phyloP scores from a whole-genome alignment of 164 flowering plant genomes.

The Vitis rupestris region DNA sequence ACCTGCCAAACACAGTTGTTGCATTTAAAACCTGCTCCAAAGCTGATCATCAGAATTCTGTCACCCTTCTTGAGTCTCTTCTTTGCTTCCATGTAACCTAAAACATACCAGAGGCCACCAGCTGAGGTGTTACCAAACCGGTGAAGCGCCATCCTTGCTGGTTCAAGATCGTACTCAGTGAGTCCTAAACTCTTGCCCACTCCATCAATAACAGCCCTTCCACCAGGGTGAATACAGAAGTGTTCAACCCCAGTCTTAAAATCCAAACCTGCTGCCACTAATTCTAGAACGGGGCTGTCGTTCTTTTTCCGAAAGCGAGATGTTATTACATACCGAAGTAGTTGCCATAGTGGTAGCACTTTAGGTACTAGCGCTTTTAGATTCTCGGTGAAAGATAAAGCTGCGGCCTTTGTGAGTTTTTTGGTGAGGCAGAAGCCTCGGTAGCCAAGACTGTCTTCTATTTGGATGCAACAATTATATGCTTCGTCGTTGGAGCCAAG shows the following conservation, averaged over 20 bases:
- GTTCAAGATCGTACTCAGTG: slow-evolving; percentile 51
- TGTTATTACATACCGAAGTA: slow-evolving; percentile 31
- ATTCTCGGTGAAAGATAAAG: slow-evolving; percentile 41
- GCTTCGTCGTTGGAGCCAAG: slow-evolving; percentile 54
- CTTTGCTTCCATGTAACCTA: slow-evolving; percentile 78
- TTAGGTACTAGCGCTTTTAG: slow-evolving; percentile 41
- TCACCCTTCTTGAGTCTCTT: neutral
- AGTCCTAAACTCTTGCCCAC: slow-evolving; percentile 45
- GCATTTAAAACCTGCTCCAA: neutral
- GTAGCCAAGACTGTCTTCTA: slow-evolving; percentile 43
- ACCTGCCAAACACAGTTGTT: slow-evolving; percentile 1
- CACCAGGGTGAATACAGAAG: slow-evolving; percentile 63
- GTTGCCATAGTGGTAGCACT: slow-evolving; percentile 43
- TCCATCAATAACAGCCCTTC: slow-evolving; percentile 54
- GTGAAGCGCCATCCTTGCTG: slow-evolving; percentile 68
- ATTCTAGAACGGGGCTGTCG: neutral
- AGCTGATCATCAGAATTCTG: neutral
- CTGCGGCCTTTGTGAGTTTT: slow-evolving; percentile 50
- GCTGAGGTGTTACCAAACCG: slow-evolving; percentile 75
- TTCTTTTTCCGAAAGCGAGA: neutral
- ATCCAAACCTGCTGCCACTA: slow-evolving; percentile 23
- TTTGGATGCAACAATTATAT: slow-evolving; percentile 46
- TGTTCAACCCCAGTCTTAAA: slow-evolving; percentile 54
- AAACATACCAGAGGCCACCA: slow-evolving; percentile 66
- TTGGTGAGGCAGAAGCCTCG: slow-evolving; percentile 48